Percentiles rank a stretch among this genome's conserved stretches.
Evolutionary conservation across 1,139 yeast species (phyloP).

Genomic region (Diutina siamensis): DNA sequence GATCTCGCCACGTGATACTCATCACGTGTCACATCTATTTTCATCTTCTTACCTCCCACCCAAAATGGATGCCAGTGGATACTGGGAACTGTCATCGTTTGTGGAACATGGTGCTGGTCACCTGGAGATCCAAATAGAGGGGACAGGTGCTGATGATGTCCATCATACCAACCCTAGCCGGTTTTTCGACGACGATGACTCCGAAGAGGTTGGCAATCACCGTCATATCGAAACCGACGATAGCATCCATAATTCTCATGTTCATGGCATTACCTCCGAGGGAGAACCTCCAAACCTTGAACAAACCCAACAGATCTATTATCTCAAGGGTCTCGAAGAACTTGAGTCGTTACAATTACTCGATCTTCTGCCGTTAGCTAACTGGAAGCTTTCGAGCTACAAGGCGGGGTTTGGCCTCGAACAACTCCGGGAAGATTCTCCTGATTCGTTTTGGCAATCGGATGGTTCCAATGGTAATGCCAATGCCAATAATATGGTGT

Average conservation of each 20-base stretch:
- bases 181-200: constrained; percentile 1
- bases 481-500: constrained; percentile 15
- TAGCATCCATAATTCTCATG: neutral
- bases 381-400: constrained; percentile 74
- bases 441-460: constrained; percentile 83
- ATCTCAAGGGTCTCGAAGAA: constrained; percentile 38
- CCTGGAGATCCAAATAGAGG: neutral
- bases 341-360: constrained; percentile 46
- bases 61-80: constrained; percentile 5
- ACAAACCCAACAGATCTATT: constrained; percentile 31
- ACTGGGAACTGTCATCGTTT: constrained; percentile 4
- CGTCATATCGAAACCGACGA: neutral
- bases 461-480: constrained; percentile 51
- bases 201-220: neutral
- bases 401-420: constrained; percentile 65
- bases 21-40: too few relatives aligned
- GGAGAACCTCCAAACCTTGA: constrained; percentile 13
- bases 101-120: constrained; percentile 1
- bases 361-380: constrained; percentile 73
- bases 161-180: neutral
- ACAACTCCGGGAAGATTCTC: constrained; percentile 64
- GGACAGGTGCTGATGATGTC: neutral
- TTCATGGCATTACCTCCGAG: neutral
- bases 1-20: too few relatives aligned
- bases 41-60: too few relatives aligned